These are phyloP conservation scores for Xerocomus potaroensis DNA, from an alignment of 768 basidiomycete species.

Conservation along the genomic window DNA sequence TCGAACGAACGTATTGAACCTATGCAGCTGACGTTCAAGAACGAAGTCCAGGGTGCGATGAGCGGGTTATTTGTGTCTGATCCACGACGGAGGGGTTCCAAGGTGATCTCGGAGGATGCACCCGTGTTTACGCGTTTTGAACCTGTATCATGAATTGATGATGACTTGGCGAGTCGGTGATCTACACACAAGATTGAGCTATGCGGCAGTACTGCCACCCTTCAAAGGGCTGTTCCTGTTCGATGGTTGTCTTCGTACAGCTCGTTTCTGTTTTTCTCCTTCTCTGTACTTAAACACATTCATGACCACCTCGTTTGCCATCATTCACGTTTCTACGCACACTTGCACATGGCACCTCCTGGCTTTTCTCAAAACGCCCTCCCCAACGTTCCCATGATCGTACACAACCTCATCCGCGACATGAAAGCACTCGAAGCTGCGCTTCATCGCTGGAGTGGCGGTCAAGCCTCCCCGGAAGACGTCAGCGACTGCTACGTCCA, in stretches of 20 bases:
- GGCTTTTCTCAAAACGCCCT: neutral
- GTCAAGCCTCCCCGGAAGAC: constrained; percentile 55
- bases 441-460: constrained; percentile 63
- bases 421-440: constrained; percentile 80
- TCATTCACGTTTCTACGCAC: neutral
- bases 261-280: neutral
- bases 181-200: constrained; percentile 1
- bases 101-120: neutral
- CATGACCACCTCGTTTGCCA: neutral
- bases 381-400: neutral
- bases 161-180: neutral
- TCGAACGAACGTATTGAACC: neutral
- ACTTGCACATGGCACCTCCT: neutral
- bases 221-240: neutral
- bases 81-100: constrained; percentile 15
- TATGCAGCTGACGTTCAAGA: constrained; percentile 20
- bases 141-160: constrained; percentile 16
- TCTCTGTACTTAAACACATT: neutral
- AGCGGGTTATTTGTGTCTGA: constrained; percentile 19
- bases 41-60: constrained; percentile 16
- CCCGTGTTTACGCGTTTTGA: constrained; percentile 15
- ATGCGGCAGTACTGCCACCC: constrained; percentile 2
- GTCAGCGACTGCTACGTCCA: constrained; percentile 90
- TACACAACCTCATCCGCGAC: constrained; percentile 56
- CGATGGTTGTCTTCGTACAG: constrained; percentile 1